A percentile compares a stretch with the other conserved stretches of the same genome.
Evolutionary conservation across 2,329 filamentous ascomycete genomes (phyloP).

Genomic region (Stylonectria norvegica): DNA sequence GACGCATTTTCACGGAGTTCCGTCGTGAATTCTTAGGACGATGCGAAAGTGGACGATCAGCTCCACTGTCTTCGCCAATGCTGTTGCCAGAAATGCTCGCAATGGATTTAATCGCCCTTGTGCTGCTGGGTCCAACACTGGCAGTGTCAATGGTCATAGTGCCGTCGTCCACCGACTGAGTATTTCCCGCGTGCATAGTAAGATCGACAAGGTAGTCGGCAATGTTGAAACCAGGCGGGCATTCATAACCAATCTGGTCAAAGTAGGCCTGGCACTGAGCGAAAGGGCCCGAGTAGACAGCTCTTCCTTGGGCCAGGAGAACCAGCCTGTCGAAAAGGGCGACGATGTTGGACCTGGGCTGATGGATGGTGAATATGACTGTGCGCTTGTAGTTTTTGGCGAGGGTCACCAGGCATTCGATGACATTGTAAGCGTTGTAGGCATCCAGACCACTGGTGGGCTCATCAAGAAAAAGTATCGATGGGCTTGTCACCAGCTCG

Average conservation of each 20-base stretch:
- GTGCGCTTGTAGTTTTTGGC: conserved; percentile 97
- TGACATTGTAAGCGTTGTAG: conserved; percentile 96
- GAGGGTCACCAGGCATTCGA: conserved; percentile 90
- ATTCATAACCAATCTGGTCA: conserved; percentile 84
- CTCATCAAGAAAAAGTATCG: conserved; percentile 94
- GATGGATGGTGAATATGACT: conserved; percentile 97
- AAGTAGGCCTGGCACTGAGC: conserved; percentile 88
- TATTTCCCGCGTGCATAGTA: conserved; percentile 86
- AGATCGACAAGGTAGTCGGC: conserved; percentile 96
- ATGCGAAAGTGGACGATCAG: conserved; percentile 55
- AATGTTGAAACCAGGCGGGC: conserved; percentile 96
- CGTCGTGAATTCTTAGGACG: conserved; percentile 68
- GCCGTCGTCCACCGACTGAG: conserved; percentile 54
- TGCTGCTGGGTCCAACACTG: conserved; percentile 79
- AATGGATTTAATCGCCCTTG: conserved; percentile 84
- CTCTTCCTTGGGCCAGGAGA: conserved; percentile 80
- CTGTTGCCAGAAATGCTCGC: conserved; percentile 77
- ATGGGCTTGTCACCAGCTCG: conserved; percentile 94
- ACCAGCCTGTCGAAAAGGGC: conserved; percentile 94
- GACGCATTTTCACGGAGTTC: conserved; percentile 77
- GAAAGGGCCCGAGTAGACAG: conserved; percentile 92
- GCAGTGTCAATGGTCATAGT: conserved; percentile 52
- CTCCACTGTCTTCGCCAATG: conserved; percentile 63
- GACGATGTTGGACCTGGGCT: conserved; percentile 96
- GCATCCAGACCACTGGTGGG: conserved; percentile 94